Base-by-base conservation (phyloP, 2,329 filamentous ascomycete species). In the Phoma sp. region DNA sequence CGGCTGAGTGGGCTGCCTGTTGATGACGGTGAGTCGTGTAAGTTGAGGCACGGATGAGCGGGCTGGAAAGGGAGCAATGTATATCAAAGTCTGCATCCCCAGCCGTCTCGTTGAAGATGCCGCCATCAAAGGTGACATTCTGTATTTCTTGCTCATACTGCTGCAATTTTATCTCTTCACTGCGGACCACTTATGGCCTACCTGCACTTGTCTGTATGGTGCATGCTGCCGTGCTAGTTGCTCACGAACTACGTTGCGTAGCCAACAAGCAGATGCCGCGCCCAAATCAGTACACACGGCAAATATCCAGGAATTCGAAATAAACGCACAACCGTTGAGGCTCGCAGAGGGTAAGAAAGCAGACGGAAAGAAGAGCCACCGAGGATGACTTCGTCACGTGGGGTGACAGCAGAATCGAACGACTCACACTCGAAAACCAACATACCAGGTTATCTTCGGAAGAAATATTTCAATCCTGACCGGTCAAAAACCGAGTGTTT, bases 1-100 rank as follows among this genome's bases (percentile, higher is more conserved):
- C 51, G 51, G 51, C 51, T 54, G 51, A 45, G 51, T 49, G 51
- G 51, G 51, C 38, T 48, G 51, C 51, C 51, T 54, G 18, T 29
- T 33, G 46, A 54, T 54, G 51, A 54, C 46, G 51, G 51, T 45
- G 39, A 46, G 46, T 54, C 39, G 39, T 54, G 51, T 38, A 38
- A 18, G 29, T 40, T 26, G 45, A 46, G 45, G 51, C 45, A 54
- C 51, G 42, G 51, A 54, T 30, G 45, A 46, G 39, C 29, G 23
- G 45, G 39, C 45, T 47, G 28, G 45, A 33, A 39, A 53, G 33
- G 45, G 43, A 48, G 38, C 29, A 34, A 20, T 42, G 34, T 54
- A 54, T 54, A 54, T 45, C 38, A 54, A 45, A 45, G 37, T 42
- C 30, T 34, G 39, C 20, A 11, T 48, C 51, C 51, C 43, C 51